Conservation (phyloP, 371 early-diverging fungal genomes). For the Mucor circinelloides region DNA sequence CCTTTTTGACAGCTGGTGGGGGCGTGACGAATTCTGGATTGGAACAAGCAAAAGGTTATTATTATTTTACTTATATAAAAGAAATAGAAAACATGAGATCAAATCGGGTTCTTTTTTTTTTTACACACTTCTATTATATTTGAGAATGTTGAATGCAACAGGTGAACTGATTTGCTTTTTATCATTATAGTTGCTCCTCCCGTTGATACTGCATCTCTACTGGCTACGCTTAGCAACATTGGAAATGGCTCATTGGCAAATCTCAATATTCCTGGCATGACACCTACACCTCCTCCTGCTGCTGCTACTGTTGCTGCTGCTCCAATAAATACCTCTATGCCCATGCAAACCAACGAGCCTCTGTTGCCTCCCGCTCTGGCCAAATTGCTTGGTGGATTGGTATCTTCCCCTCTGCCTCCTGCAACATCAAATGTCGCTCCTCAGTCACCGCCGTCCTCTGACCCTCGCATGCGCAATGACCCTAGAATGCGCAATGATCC, state of each 20-base stretch:
- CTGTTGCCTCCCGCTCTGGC: conserved; percentile 41
- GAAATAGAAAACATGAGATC: conserved; percentile 15
- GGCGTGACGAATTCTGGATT: neutral
- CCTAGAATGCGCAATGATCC: conserved; percentile 13
- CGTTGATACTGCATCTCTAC: conserved; percentile 35
- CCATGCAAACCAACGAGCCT: neutral
- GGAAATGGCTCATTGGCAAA: conserved; percentile 31
- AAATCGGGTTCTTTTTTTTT: neutral
- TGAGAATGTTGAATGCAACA: conserved; percentile 9
- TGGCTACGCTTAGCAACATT: conserved; percentile 36
- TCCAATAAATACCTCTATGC: neutral
- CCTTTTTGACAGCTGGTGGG: conserved; percentile 34
- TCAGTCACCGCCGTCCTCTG: conserved; percentile 7
- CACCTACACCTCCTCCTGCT: conserved; percentile 5
- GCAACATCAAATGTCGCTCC: conserved; percentile 5
- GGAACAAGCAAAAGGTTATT: conserved; percentile 25
- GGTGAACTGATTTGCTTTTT: neutral
- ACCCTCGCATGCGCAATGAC: conserved; percentile 14
- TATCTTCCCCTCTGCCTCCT: conserved; percentile 14
- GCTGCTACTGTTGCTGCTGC: neutral
- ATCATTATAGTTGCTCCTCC: conserved; percentile 13
- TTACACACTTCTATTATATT: neutral
- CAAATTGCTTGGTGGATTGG: conserved; percentile 34
- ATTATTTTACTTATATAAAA: conserved; percentile 22
- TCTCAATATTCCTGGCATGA: conserved; percentile 20